phyloP scores from a whole-genome alignment of 768 basidiomycete genomes.

The Gymnopilus junonius region DNA sequence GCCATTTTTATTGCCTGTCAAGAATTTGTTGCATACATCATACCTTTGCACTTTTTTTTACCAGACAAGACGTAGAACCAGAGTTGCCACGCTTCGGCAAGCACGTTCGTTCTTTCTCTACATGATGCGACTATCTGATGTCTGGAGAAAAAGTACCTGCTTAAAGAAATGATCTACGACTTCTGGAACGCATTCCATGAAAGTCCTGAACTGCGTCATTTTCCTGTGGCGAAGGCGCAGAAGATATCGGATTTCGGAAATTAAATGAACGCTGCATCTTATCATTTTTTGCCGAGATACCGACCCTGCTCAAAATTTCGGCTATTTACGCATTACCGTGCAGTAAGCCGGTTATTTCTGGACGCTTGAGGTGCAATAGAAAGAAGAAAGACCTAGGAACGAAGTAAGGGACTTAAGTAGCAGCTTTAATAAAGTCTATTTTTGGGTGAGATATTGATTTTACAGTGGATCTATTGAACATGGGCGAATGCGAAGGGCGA shows the following conservation, averaged over 20 bases:
- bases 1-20: not conserved
- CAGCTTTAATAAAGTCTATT: not conserved
- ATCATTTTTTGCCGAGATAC: not conserved
- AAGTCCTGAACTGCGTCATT: not conserved
- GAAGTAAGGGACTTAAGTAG: not conserved
- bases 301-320: not conserved
- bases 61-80: not conserved
- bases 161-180: constrained; percentile 2
- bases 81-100: not conserved
- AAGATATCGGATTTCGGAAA: constrained; percentile 1
- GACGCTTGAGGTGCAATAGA: not conserved
- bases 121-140: not conserved
- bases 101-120: not conserved
- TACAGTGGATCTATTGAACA: not conserved
- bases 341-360: not conserved
- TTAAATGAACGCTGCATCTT: not conserved
- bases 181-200: not conserved
- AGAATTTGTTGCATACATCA: not conserved
- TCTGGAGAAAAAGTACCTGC: not conserved
- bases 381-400: not conserved
- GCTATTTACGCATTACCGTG: not conserved
- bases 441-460: not conserved
- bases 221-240: not conserved
- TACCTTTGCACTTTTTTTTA: not conserved
- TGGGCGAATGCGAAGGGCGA: not conserved